Evolutionary conservation across 441 rosid genomes (phyloP).

Genomic region (Croton laevigatus): DNA sequence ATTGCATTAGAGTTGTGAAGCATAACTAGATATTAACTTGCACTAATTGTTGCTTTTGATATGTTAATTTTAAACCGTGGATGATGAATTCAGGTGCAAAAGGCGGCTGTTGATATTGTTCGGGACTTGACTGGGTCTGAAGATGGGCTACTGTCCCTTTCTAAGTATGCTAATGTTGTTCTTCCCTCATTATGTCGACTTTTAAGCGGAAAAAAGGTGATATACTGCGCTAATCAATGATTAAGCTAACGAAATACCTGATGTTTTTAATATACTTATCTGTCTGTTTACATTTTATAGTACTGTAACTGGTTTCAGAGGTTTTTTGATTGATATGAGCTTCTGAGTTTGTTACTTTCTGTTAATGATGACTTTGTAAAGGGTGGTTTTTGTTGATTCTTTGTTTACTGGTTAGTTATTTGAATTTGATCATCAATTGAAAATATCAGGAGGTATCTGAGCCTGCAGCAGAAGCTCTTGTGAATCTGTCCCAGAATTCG

Average conservation of each 20-base stretch:
- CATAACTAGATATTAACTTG: not conserved
- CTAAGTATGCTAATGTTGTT: slow-evolving; percentile 42
- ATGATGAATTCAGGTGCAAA: slow-evolving; percentile 53
- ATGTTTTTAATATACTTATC: not conserved
- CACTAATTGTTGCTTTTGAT: not conserved
- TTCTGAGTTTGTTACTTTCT: not conserved
- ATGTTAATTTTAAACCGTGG: not conserved
- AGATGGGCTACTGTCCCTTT: slow-evolving; percentile 71
- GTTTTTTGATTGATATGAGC: not conserved
- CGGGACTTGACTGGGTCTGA: slow-evolving; percentile 83
- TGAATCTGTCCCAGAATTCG: slow-evolving; percentile 77
- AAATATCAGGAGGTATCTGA: slow-evolving; percentile 74
- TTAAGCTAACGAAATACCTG: not conserved
- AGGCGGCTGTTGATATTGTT: slow-evolving; percentile 81
- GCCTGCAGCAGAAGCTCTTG: slow-evolving; percentile 85
- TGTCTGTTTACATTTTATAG: not conserved
- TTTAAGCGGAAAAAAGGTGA: slow-evolving; percentile 66
- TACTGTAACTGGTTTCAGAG: not conserved
- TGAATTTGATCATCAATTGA: not conserved
- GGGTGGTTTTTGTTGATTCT: not conserved
- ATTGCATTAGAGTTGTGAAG: not conserved
- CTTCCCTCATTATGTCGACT: slow-evolving; percentile 63
- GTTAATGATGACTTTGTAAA: not conserved
- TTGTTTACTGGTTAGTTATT: not conserved
- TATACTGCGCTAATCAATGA: not conserved